phyloP scores from a whole-genome alignment of 805 yeast genomes.

The Metschnikowia similis region DNA sequence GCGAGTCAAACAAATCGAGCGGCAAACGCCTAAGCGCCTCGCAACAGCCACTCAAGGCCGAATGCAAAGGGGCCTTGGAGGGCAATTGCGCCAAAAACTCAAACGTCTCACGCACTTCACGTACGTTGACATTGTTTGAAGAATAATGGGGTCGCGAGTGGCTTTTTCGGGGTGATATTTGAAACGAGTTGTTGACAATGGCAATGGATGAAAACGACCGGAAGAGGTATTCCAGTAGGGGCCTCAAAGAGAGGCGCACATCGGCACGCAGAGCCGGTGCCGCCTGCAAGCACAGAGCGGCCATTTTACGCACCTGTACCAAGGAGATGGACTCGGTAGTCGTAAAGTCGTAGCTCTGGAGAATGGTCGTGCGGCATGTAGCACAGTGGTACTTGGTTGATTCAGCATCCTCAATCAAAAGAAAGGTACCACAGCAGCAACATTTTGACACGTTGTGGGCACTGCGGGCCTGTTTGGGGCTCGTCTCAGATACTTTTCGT shows the following conservation, averaged over 20 bases:
- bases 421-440: conserved; percentile 35
- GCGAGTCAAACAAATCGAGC: conserved; percentile 35
- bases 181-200: conserved; percentile 55
- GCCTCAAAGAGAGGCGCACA: conserved; percentile 39
- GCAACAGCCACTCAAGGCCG: conserved; percentile 49
- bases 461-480: neutral
- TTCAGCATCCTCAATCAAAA: conserved; percentile 25
- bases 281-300: conserved; percentile 30
- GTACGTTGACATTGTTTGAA: conserved; percentile 46
- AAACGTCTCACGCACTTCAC: conserved; percentile 46
- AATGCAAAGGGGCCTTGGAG: conserved; percentile 55
- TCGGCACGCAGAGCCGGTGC: conserved; percentile 6
- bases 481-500: conserved; percentile 9
- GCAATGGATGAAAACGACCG: conserved; percentile 44
- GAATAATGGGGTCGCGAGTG: conserved; percentile 35
- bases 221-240: conserved; percentile 47
- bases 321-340: conserved; percentile 22
- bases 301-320: conserved; percentile 26
- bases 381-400: conserved; percentile 52
- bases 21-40: conserved; percentile 46
- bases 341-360: conserved; percentile 16
- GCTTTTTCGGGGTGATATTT: conserved; percentile 16
- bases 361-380: conserved; percentile 52
- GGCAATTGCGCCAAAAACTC: conserved; percentile 47
- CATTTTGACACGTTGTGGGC: conserved; percentile 24